Evolutionary conservation across 2,329 filamentous ascomycete species (phyloP).

Genomic region (Colletotrichum echinochloae): DNA sequence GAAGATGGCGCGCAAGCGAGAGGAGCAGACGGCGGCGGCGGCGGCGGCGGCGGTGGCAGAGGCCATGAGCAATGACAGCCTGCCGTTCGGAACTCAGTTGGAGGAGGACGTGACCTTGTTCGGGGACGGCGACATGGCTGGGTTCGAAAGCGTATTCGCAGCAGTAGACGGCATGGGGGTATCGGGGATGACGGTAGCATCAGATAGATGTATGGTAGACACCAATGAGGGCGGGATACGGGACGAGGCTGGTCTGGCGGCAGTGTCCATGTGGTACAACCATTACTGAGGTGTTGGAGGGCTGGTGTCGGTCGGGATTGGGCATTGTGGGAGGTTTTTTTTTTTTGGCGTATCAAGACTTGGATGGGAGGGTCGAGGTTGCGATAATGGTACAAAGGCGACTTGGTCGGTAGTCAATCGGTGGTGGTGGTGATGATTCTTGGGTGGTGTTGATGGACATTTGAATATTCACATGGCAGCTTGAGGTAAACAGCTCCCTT

Average conservation of each 20-base stretch:
- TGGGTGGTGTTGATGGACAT: not conserved
- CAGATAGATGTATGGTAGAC: not conserved
- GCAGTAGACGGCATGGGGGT: not conserved
- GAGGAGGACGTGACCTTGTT: constrained; percentile 34
- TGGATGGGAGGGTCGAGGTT: not conserved
- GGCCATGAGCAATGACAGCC: constrained; percentile 1
- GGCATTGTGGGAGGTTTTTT: not conserved
- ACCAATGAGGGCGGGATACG: not conserved
- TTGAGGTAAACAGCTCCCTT: not conserved
- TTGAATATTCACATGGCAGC: too few species aligned
- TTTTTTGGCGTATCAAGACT: not conserved
- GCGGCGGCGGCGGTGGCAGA: constrained; percentile 5
- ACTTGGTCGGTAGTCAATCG: too few species aligned
- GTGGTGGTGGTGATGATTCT: not conserved
- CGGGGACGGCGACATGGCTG: constrained; percentile 1
- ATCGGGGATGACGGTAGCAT: constrained; percentile 7
- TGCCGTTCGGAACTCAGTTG: constrained; percentile 29
- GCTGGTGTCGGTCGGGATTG: not conserved
- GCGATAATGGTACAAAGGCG: too few species aligned
- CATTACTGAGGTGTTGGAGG: not conserved
- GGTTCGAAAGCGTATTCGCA: not conserved
- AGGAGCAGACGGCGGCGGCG: constrained; percentile 22
- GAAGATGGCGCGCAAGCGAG: not conserved
- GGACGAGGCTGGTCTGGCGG: not conserved
- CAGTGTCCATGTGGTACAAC: not conserved